phyloP scores from a whole-genome alignment of 2,329 filamentous ascomycete genomes.

The Pseudocercospora musae region DNA sequence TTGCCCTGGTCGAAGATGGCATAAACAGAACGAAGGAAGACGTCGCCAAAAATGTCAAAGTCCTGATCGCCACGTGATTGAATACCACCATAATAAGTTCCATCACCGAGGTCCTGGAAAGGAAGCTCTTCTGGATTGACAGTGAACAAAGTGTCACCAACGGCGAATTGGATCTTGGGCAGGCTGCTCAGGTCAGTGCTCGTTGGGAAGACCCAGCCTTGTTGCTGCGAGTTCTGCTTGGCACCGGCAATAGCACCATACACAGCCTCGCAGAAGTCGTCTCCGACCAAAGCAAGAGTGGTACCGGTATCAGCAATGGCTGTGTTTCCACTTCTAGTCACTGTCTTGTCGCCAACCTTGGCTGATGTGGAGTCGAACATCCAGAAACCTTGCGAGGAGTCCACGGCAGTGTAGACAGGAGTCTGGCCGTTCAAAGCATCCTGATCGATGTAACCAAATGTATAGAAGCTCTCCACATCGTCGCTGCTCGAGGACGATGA shows the following conservation, averaged over 20 bases:
- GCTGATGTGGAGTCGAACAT: slow-evolving; percentile 58
- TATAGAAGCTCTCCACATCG: slow-evolving; percentile 55
- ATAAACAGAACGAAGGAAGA: slow-evolving; percentile 63
- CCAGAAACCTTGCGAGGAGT: slow-evolving; percentile 68
- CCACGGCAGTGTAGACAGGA: slow-evolving; percentile 56
- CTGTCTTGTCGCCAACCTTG: slow-evolving; percentile 32
- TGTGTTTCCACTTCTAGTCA: slow-evolving; percentile 60
- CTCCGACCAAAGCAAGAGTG: slow-evolving; percentile 63
- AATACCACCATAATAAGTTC: slow-evolving; percentile 61
- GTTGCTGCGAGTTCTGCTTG: slow-evolving; percentile 26
- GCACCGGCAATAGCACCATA: slow-evolving; percentile 63
- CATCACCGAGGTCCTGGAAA: slow-evolving; percentile 55
- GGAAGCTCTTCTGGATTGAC: slow-evolving; percentile 62
- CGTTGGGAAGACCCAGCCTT: slow-evolving; percentile 61
- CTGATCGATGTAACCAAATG: slow-evolving; percentile 68
- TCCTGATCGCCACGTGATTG: slow-evolving; percentile 58
- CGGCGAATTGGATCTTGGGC: slow-evolving; percentile 60
- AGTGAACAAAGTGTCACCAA: slow-evolving; percentile 59
- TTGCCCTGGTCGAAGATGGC: slow-evolving; percentile 62
- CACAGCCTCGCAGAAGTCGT: slow-evolving; percentile 58
- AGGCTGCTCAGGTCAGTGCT: slow-evolving; percentile 51
- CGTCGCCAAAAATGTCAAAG: slow-evolving; percentile 64
- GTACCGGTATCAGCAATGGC: slow-evolving; percentile 71
- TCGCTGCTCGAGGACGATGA: neutral
- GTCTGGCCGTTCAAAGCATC: slow-evolving; percentile 48